These are phyloP conservation scores for Monilinia fructigena DNA, from an alignment of 2,329 filamentous ascomycete genomes.

Conservation along the genomic window DNA sequence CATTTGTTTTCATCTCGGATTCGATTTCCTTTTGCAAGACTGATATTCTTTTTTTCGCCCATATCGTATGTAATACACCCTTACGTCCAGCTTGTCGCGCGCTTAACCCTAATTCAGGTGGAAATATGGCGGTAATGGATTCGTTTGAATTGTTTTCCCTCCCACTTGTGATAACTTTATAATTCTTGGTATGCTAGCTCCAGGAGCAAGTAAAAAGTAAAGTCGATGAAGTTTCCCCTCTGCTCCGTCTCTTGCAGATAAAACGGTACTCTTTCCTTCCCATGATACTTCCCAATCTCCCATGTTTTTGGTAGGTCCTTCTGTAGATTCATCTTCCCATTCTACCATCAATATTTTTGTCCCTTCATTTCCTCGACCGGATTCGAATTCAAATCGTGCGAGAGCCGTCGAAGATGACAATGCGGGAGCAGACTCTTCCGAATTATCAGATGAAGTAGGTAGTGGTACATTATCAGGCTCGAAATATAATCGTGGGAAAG, in stretches of 20 bases:
- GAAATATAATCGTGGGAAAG: constrained; percentile 33
- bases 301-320: constrained; percentile 46
- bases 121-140: constrained; percentile 83
- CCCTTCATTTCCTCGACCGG: constrained; percentile 72
- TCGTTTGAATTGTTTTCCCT: constrained; percentile 57
- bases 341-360: constrained; percentile 94
- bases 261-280: constrained; percentile 73
- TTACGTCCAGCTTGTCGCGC: constrained; percentile 67
- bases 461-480: constrained; percentile 33
- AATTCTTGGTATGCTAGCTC: constrained; percentile 67
- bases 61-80: constrained; percentile 80
- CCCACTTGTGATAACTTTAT: constrained; percentile 60
- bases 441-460: constrained; percentile 33
- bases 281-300: constrained; percentile 72
- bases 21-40: constrained; percentile 76
- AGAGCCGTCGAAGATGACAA: constrained; percentile 59
- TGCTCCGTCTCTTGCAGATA: constrained; percentile 49
- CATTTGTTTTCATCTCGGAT: constrained; percentile 68
- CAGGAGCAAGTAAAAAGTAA: constrained; percentile 78
- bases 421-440: constrained; percentile 41
- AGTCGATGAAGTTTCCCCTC: constrained; percentile 54
- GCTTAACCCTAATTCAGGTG: constrained; percentile 68
- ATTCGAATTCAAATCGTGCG: constrained; percentile 84
- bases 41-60: constrained; percentile 79
- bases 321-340: constrained; percentile 68